Base-by-base conservation (phyloP, 1,139 yeast species). In the Debaryomyces singareniensis region DNA sequence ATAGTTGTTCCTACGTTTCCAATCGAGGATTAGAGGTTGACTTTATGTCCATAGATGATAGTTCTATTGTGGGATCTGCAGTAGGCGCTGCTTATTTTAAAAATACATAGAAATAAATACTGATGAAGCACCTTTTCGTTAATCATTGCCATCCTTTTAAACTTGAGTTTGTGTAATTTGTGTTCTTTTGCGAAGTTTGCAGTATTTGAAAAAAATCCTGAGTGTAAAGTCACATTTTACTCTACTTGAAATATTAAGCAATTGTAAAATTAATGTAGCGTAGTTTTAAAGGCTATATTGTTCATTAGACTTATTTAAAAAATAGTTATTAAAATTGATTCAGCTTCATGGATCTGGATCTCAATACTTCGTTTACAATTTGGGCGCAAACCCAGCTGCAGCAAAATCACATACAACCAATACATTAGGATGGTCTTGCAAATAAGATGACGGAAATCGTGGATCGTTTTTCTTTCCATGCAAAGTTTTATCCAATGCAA, bases 21-120 rank as follows among this genome's bases (percentile, higher is more conserved):
- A 39, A 40, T 4, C 38, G 55, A 45, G 53, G 55, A 7, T 41
- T 61, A 16, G 40, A 44, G 11, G 60, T 67, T 23, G 65, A 61
- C 30, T 61, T 67, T 35, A 56, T 55, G 43, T 49, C 55, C 33
- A 55, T 67, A 31, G 64, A 60, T 21, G 50, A 67, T 38, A 65
- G 71, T 43, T 64, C 71, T 12, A 53, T 67, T 22, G 59, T 65
- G 21, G 73, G 73, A 4, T 68, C 72, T 28, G 72, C 73, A 16
- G 66, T 67, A 30, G 71, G 71, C 9, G 72, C 72, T 26, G 72
- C 72, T 12, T 63, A 52, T 38, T 49, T 48, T 40, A 37, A 7
- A 7, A 23, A 9, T 7, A 9, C 7, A 13, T 10, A 12, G 25
- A 23, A 23, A 28, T 23, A 26, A 5, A 29, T 16, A 15, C n/a